A percentile compares a stretch with the other conserved stretches of the same genome.
These are phyloP conservation scores for Sungouiozyma intestinalis DNA, from an alignment of 805 yeast genomes.

Conservation along the genomic window DNA sequence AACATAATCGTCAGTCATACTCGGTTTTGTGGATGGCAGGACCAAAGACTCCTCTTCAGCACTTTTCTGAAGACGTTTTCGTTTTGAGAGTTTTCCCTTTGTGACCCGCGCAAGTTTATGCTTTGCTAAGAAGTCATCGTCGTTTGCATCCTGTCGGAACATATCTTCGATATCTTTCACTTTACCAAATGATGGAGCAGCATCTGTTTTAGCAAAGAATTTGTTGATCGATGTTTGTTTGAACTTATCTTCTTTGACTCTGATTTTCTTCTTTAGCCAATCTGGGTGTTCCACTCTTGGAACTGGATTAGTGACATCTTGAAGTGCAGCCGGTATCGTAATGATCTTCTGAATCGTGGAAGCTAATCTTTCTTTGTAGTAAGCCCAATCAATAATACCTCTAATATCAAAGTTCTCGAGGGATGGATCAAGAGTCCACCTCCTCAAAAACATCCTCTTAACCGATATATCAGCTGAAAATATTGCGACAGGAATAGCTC, in stretches of 20 bases:
- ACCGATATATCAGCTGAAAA: constrained; percentile 72
- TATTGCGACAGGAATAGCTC: constrained; percentile 94
- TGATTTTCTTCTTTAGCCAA: constrained; percentile 68
- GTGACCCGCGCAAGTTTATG: constrained; percentile 30
- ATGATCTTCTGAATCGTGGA: constrained; percentile 91
- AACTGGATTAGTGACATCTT: constrained; percentile 79
- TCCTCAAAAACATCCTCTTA: constrained; percentile 62
- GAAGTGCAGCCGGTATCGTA: constrained; percentile 95
- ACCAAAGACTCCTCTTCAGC: constrained; percentile 39
- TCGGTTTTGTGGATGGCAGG: constrained; percentile 41
- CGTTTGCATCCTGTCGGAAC: constrained; percentile 26
- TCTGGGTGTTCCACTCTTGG: constrained; percentile 91
- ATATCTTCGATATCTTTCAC: constrained; percentile 70
- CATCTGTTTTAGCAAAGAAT: constrained; percentile 42
- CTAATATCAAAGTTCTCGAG: constrained; percentile 79
- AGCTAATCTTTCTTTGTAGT: constrained; percentile 81
- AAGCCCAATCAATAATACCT: constrained; percentile 84
- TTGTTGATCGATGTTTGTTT: constrained; percentile 58
- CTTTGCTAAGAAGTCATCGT: constrained; percentile 17
- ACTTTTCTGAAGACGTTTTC: constrained; percentile 26
- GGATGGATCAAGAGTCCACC: constrained; percentile 78
- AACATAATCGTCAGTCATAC: constrained; percentile 53
- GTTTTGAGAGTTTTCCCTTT: constrained; percentile 23
- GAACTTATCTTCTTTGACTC: constrained; percentile 48
- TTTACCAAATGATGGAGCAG: constrained; percentile 31